Evolutionary conservation across 768 basidiomycete genomes (phyloP).

Genomic region (Kwoniella sp.): DNA sequence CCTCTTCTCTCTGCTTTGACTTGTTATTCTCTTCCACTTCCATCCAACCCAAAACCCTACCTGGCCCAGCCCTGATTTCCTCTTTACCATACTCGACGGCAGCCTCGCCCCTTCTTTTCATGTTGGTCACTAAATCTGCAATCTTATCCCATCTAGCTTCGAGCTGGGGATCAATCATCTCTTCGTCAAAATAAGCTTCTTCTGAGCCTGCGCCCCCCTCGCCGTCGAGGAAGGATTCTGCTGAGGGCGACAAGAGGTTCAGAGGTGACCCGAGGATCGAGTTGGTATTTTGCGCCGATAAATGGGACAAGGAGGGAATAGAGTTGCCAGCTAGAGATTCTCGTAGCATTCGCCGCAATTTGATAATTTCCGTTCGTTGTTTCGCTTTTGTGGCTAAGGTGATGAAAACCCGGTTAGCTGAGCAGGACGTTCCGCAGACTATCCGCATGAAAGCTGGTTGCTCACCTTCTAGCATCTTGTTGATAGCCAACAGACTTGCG

Average conservation of each 20-base stretch:
- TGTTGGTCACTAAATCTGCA: constrained; percentile 25
- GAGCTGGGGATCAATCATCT: constrained; percentile 31
- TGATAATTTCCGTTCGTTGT: constrained; percentile 46
- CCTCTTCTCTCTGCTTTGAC: constrained; percentile 1
- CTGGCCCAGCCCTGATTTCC: constrained; percentile 18
- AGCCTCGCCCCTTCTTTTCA: constrained; percentile 34
- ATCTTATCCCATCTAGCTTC: constrained; percentile 44
- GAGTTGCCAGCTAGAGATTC: constrained; percentile 31
- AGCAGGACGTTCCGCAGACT: no score
- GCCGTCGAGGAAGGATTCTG: constrained; percentile 6
- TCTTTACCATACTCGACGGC: constrained; percentile 28
- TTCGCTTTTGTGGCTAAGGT: constrained; percentile 42
- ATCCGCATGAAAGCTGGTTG: background rate
- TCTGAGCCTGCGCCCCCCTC: constrained; percentile 6
- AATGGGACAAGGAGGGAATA: constrained; percentile 3
- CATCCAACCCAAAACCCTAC: constrained; percentile 19
- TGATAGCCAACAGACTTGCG: constrained; percentile 50
- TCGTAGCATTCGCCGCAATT: constrained; percentile 37
- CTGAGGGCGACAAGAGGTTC: constrained; percentile 16
- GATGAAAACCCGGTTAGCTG: no score
- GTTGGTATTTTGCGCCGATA: background rate
- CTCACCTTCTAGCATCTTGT: constrained; percentile 51
- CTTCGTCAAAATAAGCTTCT: constrained; percentile 27
- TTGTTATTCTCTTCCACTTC: constrained; percentile 27
- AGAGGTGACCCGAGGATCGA: constrained; percentile 6